Conservation (phyloP, 2,329 filamentous ascomycete species). For the Claviceps cyperi region DNA sequence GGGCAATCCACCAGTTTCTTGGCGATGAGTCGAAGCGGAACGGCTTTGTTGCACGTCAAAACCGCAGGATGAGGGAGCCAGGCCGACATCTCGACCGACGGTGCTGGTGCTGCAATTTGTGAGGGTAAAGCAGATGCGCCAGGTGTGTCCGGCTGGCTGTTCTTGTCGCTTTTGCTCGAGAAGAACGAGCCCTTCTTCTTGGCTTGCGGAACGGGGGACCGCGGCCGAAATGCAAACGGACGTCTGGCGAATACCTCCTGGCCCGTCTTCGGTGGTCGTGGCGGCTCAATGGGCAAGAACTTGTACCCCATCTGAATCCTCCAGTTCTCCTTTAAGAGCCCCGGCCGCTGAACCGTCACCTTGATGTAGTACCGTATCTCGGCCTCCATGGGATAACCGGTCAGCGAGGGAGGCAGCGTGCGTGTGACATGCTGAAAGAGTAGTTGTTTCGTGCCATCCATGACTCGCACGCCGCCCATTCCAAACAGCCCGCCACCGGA, state of each 20-base stretch:
- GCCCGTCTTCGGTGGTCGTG: slow-evolving; percentile 48
- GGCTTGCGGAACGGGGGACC: slow-evolving; percentile 14
- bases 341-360: slow-evolving; percentile 80
- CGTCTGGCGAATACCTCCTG: slow-evolving; percentile 78
- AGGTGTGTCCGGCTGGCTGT: slow-evolving; percentile 8
- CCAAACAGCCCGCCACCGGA: slow-evolving; percentile 31
- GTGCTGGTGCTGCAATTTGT: slow-evolving; percentile 20
- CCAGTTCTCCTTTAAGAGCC: slow-evolving; percentile 83
- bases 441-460: slow-evolving; percentile 49
- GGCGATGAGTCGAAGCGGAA: slow-evolving; percentile 68
- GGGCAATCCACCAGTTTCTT: slow-evolving; percentile 57
- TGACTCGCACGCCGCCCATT: slow-evolving; percentile 39
- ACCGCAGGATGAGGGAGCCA: slow-evolving; percentile 77
- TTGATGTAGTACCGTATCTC: slow-evolving; percentile 93
- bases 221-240: slow-evolving; percentile 41
- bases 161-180: slow-evolving; percentile 20
- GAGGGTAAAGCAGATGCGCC: slow-evolving; percentile 16
- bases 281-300: slow-evolving; percentile 86
- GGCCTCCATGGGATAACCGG: slow-evolving; percentile 72
- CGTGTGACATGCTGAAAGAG: slow-evolving; percentile 61
- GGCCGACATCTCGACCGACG: slow-evolving; percentile 63
- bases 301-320: slow-evolving; percentile 56
- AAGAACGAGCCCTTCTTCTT: slow-evolving; percentile 47
- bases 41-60: slow-evolving; percentile 72
- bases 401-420: slow-evolving; percentile 78